phyloP scores from a whole-genome alignment of 2,329 filamentous ascomycete species.

The Tolypocladium tundrense region DNA sequence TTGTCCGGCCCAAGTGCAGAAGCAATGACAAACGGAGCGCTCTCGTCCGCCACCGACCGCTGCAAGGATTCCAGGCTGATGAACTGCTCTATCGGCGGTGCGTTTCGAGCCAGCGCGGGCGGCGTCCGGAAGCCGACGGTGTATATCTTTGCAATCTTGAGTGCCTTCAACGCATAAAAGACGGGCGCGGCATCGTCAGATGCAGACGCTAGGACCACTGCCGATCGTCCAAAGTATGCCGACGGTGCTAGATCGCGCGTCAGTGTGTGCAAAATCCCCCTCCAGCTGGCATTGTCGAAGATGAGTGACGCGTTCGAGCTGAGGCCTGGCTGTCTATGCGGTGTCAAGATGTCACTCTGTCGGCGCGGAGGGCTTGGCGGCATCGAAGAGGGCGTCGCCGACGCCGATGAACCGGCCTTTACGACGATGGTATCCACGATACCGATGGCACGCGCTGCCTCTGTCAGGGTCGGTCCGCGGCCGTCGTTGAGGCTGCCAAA shows the following conservation, averaged over 20 bases:
- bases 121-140: constrained; percentile 70
- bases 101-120: constrained; percentile 48
- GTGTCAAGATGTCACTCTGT: constrained; percentile 13
- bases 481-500: constrained; percentile 41
- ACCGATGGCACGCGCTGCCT: constrained; percentile 68
- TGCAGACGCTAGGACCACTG: constrained; percentile 62
- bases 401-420: constrained; percentile 30
- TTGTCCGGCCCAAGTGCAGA: constrained; percentile 72
- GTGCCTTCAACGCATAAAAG: constrained; percentile 67
- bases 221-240: constrained; percentile 65
- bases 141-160: constrained; percentile 70
- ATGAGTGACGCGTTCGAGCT: constrained; percentile 47
- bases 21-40: constrained; percentile 68
- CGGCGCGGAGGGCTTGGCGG: constrained; percentile 36
- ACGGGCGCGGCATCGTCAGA: constrained; percentile 68
- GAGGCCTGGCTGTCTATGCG: constrained; percentile 22
- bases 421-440: constrained; percentile 75
- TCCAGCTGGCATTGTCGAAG: constrained; percentile 78
- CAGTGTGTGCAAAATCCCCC: constrained; percentile 71
- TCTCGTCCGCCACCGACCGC: constrained; percentile 34
- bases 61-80: constrained; percentile 60
- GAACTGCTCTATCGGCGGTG: constrained; percentile 65
- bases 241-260: constrained; percentile 75
- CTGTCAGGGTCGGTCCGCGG: constrained; percentile 51
- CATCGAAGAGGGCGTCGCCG: constrained; percentile 34